phyloP scores from a whole-genome alignment of 306 rosid species.

The Trichosanthes cucumerina region DNA sequence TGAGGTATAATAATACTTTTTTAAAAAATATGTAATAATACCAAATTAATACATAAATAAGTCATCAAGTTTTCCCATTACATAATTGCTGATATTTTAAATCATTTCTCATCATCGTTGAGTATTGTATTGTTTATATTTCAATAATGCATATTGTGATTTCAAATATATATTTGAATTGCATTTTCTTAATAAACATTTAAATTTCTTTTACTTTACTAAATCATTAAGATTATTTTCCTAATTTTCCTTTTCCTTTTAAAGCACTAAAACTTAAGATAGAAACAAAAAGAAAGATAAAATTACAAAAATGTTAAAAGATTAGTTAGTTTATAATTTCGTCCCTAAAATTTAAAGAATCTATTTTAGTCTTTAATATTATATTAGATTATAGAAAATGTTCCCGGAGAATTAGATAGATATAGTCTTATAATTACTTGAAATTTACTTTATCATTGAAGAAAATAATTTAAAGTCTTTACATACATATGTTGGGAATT shows the following conservation, averaged over 20 bases:
- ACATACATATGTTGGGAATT: no score
- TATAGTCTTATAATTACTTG: background rate
- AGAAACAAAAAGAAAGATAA: no score
- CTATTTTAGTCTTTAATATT: no score
- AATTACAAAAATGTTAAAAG: no score
- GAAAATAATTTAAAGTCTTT: no score
- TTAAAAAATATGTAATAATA: background rate
- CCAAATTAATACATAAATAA: background rate
- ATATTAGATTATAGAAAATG: no score
- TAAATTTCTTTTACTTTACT: background rate
- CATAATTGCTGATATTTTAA: background rate
- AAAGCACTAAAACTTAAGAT: no score
- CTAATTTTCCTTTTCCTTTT: no score
- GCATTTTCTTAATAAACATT: background rate
- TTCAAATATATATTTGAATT: background rate
- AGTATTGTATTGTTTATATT: no score
- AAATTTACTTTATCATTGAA: background rate
- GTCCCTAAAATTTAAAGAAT: background rate
- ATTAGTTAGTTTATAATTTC: no score
- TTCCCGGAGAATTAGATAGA: background rate
- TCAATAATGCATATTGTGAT: background rate
- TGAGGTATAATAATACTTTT: background rate
- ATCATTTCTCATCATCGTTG: background rate
- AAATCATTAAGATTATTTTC: background rate
- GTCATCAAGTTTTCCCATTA: background rate